These are phyloP conservation scores for Saccharomyces kudriavzevii DNA, from an alignment of 805 yeast genomes.

Conservation along the genomic window DNA sequence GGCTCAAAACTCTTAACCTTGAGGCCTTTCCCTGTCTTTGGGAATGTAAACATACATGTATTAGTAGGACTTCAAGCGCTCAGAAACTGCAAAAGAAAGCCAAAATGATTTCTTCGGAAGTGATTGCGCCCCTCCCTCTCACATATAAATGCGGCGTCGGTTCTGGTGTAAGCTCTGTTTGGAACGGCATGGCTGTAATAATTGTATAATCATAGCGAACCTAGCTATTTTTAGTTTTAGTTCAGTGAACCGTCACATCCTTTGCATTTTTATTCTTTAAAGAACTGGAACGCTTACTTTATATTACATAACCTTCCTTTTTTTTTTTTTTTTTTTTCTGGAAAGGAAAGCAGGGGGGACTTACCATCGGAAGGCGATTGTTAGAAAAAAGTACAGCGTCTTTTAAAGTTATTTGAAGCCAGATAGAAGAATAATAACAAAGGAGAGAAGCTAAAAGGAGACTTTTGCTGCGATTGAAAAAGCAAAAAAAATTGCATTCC, in stretches of 20 bases:
- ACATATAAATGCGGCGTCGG: background rate
- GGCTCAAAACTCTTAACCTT: too few relatives aligned
- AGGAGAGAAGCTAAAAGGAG: background rate
- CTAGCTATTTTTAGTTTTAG: too few relatives aligned
- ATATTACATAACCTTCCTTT: background rate
- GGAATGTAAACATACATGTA: too few relatives aligned
- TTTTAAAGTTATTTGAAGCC: background rate
- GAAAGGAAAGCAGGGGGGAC: background rate
- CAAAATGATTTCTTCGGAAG: background rate
- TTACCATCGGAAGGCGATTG: background rate
- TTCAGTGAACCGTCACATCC: background rate
- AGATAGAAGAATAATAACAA: background rate
- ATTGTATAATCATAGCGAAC: background rate
- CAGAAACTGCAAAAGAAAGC: too few relatives aligned
- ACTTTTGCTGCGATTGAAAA: background rate
- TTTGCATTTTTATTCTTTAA: background rate
- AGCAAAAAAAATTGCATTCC: background rate
- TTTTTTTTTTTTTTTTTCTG: background rate
- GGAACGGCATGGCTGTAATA: background rate
- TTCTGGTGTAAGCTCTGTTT: background rate
- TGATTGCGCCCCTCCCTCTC: background rate
- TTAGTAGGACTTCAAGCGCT: too few relatives aligned
- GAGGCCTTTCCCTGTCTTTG: too few relatives aligned
- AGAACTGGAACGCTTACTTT: background rate
- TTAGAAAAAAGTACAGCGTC: background rate